Evolutionary conservation across 2,329 filamentous ascomycete genomes (phyloP), one percentile per base, ranked within the genome.

Genomic region (Pseudocercospora cruenta): DNA sequence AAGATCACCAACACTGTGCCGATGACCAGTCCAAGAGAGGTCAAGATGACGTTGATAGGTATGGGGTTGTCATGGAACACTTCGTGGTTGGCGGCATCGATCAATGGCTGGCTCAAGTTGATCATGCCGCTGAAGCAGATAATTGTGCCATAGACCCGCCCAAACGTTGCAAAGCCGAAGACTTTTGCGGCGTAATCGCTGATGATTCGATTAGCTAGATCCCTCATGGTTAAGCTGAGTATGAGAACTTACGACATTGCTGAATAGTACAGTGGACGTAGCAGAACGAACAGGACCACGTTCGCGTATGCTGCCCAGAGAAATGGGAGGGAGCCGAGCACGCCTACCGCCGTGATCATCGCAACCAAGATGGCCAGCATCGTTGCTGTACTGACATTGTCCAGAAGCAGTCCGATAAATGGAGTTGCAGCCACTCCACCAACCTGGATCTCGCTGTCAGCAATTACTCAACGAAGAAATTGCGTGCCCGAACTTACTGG

Each of bases 121-220:
- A 94, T 84, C 0, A 96, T 77, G 0, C 94, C 93, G 0, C 92
- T 89, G 3, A 95, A 81, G 79, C 91, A 95, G 73, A 97, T 96
- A 71, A 96, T 91, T 28, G 93, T 86, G 22, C 93, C 93, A 78
- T 97, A 97, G 21, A 97, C 92, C 60, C 91, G 95, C 51, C 93
- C 94, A 72, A 97, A 97, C 0, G 93, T 96, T 67, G 89, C 86
- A 80, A 96, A 96, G n/a, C 93, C 93, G 77, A 97, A 97, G 45
- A 97, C 92, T 80, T 96, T 96, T 64, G 92, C 92, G 10, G 89
- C 87, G 76, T 96, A 96, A 80, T 97, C 93, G 54, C 72, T 74
- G 60, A 39, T 14, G 3, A 1, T 6, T 51, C 22, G 51, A 43
- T 58, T 47, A 24, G 51, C 43, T 9, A 14, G 3, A 19, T n/a